Evolutionary conservation across 2,329 filamentous ascomycete species (phyloP).

Genomic region (Trichoderma sp.): DNA sequence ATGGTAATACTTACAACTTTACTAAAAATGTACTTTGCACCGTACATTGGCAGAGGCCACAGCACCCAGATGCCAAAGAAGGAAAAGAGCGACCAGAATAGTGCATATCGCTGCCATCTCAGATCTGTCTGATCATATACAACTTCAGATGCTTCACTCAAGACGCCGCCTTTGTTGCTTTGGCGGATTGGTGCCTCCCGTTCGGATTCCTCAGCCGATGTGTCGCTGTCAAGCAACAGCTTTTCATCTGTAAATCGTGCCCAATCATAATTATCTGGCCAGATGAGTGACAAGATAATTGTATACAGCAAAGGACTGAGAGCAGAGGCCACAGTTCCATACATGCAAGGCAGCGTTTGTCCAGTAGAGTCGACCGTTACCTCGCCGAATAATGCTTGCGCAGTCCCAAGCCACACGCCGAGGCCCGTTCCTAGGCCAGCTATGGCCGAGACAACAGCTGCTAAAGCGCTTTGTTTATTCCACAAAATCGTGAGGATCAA

Average conservation of each 20-base stretch:
- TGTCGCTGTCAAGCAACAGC: background rate
- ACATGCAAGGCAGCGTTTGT: constrained; percentile 3
- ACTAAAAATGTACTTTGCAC: constrained; percentile 6
- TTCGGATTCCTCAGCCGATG: background rate
- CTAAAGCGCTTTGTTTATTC: background rate
- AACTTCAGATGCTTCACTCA: background rate
- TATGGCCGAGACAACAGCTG: background rate
- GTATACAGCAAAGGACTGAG: constrained; percentile 10
- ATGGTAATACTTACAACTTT: background rate
- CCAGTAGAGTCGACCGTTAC: constrained; percentile 4
- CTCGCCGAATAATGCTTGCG: background rate
- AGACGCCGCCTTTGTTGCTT: background rate
- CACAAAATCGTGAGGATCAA: constrained; percentile 2
- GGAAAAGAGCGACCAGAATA: constrained; percentile 3
- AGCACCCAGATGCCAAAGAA: constrained; percentile 13
- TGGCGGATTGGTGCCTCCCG: background rate
- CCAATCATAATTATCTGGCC: constrained; percentile 10
- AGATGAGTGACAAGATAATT: constrained; percentile 2
- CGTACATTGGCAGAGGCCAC: constrained; percentile 14
- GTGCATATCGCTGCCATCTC: constrained; percentile 1
- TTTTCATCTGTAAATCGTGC: constrained; percentile 1
- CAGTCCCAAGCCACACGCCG: background rate
- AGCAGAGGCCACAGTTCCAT: constrained; percentile 8
- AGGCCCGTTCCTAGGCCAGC: background rate
- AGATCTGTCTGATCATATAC: background rate